Evolutionary conservation across 2,329 filamentous ascomycete genomes (phyloP).

Genomic region (Neonectria punicea): DNA sequence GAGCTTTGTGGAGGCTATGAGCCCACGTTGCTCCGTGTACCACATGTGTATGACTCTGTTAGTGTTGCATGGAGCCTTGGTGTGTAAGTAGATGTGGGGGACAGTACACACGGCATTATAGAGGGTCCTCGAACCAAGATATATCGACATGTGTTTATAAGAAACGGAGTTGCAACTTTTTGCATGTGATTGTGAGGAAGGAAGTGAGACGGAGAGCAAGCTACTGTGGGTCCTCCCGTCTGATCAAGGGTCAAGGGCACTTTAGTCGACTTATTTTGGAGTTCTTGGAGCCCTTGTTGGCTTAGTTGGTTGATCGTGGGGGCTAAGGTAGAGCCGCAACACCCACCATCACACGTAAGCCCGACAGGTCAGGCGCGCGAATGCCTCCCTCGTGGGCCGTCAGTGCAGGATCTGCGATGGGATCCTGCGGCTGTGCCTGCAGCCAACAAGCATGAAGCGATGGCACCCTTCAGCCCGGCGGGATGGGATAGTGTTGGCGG

Average conservation of each 20-base stretch:
- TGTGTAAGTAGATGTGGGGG: conserved; percentile 26
- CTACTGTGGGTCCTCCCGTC: conserved; percentile 33
- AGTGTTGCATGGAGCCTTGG: conserved; percentile 17
- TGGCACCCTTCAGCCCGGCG: conserved; percentile 13
- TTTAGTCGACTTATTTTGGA: not conserved
- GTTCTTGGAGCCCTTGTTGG: not conserved
- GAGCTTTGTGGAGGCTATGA: not conserved
- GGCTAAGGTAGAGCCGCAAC: conserved; percentile 19
- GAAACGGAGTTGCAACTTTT: conserved; percentile 14
- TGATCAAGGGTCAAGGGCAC: conserved; percentile 14
- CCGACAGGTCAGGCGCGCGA: not conserved
- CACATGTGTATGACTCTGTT: conserved; percentile 38
- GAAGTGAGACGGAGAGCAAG: conserved; percentile 6
- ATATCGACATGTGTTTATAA: conserved; percentile 3
- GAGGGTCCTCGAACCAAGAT: conserved; percentile 20
- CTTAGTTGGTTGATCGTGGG: conserved; percentile 6
- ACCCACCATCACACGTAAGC: conserved; percentile 2
- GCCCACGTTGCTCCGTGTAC: conserved; percentile 23
- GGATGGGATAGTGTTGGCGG: not conserved
- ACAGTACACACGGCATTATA: conserved; percentile 34
- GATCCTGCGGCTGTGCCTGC: conserved; percentile 26
- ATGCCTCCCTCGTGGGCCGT: not conserved
- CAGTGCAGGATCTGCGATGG: conserved; percentile 18
- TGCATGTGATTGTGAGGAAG: conserved; percentile 38
- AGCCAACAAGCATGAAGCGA: conserved; percentile 11